Conservation (phyloP, 2,329 filamentous ascomycete species). For the Colletotrichum neosansevieriae region DNA sequence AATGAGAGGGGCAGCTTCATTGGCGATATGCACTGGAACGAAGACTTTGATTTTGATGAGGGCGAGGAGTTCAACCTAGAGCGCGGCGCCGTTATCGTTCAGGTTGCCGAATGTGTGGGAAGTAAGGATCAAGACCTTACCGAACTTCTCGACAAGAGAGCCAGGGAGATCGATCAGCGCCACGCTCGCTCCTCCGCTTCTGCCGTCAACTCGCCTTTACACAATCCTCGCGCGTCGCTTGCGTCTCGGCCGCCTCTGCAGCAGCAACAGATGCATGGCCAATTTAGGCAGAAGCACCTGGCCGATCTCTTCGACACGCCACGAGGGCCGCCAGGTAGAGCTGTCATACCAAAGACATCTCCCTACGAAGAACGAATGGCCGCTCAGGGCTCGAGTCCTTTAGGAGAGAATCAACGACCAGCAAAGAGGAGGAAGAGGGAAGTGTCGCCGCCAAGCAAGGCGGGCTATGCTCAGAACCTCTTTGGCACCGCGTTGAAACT, state of each 20-base stretch:
- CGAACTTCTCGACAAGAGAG: slow-evolving; percentile 77
- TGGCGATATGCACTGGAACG: slow-evolving; percentile 86
- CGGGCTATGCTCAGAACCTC: slow-evolving; percentile 63
- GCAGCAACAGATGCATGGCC: slow-evolving; percentile 30
- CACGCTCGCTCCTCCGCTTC: slow-evolving; percentile 50
- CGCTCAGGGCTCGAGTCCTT: slow-evolving; percentile 43
- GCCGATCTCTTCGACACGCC: slow-evolving; percentile 71
- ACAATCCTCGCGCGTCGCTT: slow-evolving; percentile 41
- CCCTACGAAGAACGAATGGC: slow-evolving; percentile 72
- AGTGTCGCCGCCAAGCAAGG: slow-evolving; percentile 56
- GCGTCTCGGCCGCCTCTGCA: slow-evolving; percentile 43
- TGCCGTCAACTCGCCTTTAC: slow-evolving; percentile 44
- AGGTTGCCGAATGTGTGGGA: slow-evolving; percentile 82
- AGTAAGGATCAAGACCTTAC: slow-evolving; percentile 82
- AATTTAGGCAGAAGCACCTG: slow-evolving; percentile 56
- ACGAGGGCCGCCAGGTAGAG: slow-evolving; percentile 57
- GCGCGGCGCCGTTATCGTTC: slow-evolving; percentile 78
- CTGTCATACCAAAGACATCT: slow-evolving; percentile 67
- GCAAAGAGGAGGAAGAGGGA: slow-evolving; percentile 57
- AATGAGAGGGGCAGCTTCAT: slow-evolving; percentile 84
- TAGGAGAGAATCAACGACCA: slow-evolving; percentile 46
- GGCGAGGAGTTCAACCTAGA: slow-evolving; percentile 88
- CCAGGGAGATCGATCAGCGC: slow-evolving; percentile 66
- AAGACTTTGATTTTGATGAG: slow-evolving; percentile 76
- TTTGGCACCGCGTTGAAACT: slow-evolving; percentile 62